These are phyloP conservation scores for Colletotrichum caudatum DNA, from an alignment of 2,329 filamentous ascomycete genomes.

Conservation along the genomic window DNA sequence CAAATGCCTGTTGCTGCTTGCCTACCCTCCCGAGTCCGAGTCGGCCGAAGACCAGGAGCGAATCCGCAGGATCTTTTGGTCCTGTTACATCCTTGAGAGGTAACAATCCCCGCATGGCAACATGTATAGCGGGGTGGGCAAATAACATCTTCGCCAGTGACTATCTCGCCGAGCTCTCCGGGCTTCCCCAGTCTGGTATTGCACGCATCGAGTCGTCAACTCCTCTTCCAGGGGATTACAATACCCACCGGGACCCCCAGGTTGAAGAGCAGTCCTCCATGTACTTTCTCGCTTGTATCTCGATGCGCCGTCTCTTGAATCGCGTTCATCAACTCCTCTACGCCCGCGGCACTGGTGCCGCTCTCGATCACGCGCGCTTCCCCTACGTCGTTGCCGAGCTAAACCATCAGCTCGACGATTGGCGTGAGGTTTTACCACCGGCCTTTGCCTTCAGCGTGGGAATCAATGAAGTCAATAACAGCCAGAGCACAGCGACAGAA, in stretches of 20 bases:
- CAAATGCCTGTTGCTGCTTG: slow-evolving; percentile 62
- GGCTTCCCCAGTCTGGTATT: slow-evolving; percentile 62
- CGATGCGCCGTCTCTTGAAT: slow-evolving; percentile 61
- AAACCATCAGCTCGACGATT: slow-evolving; percentile 62
- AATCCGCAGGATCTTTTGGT: slow-evolving; percentile 65
- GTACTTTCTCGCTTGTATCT: slow-evolving; percentile 67
- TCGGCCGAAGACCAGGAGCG: slow-evolving; percentile 59
- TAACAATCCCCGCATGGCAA: slow-evolving; percentile 33
- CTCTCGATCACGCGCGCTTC: slow-evolving; percentile 58
- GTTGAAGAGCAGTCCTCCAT: slow-evolving; percentile 62
- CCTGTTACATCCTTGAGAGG: slow-evolving; percentile 67
- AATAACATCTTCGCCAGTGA: slow-evolving; percentile 51
- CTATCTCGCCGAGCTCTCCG: slow-evolving; percentile 64
- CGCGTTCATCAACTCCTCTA: slow-evolving; percentile 64
- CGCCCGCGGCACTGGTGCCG: slow-evolving; percentile 58
- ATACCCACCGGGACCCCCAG: slow-evolving; percentile 54
- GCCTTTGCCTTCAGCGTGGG: slow-evolving; percentile 57
- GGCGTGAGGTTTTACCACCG: slow-evolving; percentile 59
- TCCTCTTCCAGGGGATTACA: slow-evolving; percentile 59
- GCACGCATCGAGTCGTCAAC: slow-evolving; percentile 64
- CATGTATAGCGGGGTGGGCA: neutral
- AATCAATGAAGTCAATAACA: slow-evolving; percentile 42
- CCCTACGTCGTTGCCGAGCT: slow-evolving; percentile 62
- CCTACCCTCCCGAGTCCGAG: slow-evolving; percentile 54
- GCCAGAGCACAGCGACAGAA: slow-evolving; percentile 50